A percentile compares a stretch with the other conserved stretches of the same genome.
Evolutionary conservation across 768 basidiomycete species (phyloP).

Genomic region (Amanita molliuscula): DNA sequence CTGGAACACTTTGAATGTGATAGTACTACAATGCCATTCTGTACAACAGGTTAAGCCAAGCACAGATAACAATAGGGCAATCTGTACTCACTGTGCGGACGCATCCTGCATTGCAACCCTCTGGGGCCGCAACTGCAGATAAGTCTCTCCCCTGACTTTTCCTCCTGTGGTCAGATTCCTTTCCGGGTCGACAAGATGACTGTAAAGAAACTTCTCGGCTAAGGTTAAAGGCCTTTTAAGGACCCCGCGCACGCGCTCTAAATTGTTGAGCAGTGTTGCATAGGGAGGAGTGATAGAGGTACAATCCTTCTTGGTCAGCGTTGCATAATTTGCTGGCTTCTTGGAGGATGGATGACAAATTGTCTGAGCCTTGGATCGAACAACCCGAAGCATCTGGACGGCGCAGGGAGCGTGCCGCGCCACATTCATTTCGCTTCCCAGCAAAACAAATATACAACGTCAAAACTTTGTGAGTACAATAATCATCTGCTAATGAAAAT

Average conservation of each 20-base stretch:
- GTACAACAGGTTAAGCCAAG: constrained; percentile 7
- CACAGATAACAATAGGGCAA: constrained; percentile 5
- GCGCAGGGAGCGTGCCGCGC: neutral
- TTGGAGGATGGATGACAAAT: constrained; percentile 15
- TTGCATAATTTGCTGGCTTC: constrained; percentile 27
- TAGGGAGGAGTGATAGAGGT: constrained; percentile 82
- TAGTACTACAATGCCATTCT: constrained; percentile 74
- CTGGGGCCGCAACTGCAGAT: constrained; percentile 85
- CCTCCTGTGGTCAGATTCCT: constrained; percentile 54
- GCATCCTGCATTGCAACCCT: constrained; percentile 98
- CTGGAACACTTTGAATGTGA: neutral
- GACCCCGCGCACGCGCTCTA: constrained; percentile 56
- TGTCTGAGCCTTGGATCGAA: neutral
- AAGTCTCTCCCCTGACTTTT: constrained; percentile 74
- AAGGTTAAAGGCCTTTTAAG: constrained; percentile 79
- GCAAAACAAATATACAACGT: neutral
- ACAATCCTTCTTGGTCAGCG: constrained; percentile 30
- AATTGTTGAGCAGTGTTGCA: constrained; percentile 52
- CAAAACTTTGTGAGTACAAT: neutral
- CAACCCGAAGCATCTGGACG: neutral
- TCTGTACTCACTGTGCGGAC: constrained; percentile 64
- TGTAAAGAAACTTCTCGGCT: constrained; percentile 97
- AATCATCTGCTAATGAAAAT: constrained; percentile 11
- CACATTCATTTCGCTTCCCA: neutral
- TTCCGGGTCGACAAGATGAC: constrained; percentile 77